Conservation (phyloP, 495 filamentous ascomycete species). For the Aspergillus avenaceus region DNA sequence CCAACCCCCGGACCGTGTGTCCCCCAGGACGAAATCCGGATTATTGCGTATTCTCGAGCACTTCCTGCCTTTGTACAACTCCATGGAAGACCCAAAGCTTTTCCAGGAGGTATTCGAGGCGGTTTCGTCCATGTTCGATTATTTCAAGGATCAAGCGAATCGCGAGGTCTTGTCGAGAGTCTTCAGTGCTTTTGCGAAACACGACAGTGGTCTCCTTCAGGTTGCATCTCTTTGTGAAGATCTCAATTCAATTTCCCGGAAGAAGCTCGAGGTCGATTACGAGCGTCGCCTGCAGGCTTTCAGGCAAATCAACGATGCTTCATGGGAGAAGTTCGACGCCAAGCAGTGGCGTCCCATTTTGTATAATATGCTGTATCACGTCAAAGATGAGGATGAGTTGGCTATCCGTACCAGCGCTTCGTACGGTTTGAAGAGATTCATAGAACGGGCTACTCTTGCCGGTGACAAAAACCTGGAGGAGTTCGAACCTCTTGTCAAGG, state of each 20-base stretch:
- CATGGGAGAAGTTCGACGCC: constrained; percentile 52
- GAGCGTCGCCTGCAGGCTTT: constrained; percentile 76
- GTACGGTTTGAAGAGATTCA: constrained; percentile 74
- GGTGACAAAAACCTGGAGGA: constrained; percentile 30
- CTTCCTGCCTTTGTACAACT: constrained; percentile 62
- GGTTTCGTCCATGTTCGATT: constrained; percentile 73
- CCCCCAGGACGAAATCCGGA: constrained; percentile 75
- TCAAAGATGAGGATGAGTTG: constrained; percentile 83
- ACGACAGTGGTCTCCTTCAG: constrained; percentile 54
- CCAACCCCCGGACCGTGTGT: constrained; percentile 77
- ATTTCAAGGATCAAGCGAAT: constrained; percentile 75
- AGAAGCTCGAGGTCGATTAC: constrained; percentile 78
- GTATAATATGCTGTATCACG: constrained; percentile 84
- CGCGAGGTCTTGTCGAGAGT: constrained; percentile 68
- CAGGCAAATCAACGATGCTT: constrained; percentile 58
- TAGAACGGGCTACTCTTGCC: constrained; percentile 51
- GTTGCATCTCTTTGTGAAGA: constrained; percentile 69
- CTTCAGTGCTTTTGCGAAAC: constrained; percentile 60
- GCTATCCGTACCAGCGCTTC: constrained; percentile 82
- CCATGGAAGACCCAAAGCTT: constrained; percentile 42
- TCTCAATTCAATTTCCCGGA: constrained; percentile 70
- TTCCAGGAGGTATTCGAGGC: constrained; percentile 55
- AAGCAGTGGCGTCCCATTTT: constrained; percentile 88
- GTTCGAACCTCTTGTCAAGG: constrained; percentile 51
- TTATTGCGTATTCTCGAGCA: constrained; percentile 70